Evolutionary conservation across 129 eudicot species (phyloP).

Genomic region (Saposhnikovia divaricata): DNA sequence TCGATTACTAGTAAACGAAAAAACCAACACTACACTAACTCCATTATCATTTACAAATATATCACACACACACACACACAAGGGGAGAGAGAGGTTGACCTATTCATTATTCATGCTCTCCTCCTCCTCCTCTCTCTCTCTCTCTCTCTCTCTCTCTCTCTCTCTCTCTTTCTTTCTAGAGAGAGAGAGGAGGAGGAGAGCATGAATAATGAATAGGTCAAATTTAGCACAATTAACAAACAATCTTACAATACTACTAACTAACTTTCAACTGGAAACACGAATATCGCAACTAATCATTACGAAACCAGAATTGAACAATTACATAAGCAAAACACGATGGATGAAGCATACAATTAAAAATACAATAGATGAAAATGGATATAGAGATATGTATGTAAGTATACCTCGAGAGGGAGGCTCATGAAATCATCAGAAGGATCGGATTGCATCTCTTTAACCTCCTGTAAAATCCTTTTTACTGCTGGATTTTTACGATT

Average conservation of each 20-base stretch:
- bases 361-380: not conserved
- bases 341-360: not conserved
- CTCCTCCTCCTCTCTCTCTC: too few relatives aligned
- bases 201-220: not conserved
- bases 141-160: too few relatives aligned
- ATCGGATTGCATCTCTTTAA: constrained; percentile 96
- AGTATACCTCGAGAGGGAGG: constrained; percentile 83
- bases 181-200: too few relatives aligned
- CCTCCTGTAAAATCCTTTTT: constrained; percentile 89
- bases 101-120: too few relatives aligned
- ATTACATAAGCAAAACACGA: not conserved
- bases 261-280: not conserved
- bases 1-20: not conserved
- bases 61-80: not conserved
- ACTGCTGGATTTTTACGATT: constrained; percentile 88
- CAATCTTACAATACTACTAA: too few relatives aligned
- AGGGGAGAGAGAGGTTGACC: too few relatives aligned
- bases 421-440: constrained; percentile 94
- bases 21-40: not conserved
- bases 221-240: not conserved
- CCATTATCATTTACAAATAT: not conserved
- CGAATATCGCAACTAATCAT: not conserved
- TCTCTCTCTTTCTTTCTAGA: too few relatives aligned
- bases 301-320: not conserved
- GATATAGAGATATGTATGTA: not conserved